A percentile compares a stretch with the other conserved stretches of the same genome.
phyloP scores from a whole-genome alignment of 2,329 filamentous ascomycete genomes.

The Magnaporthiopsis poae region DNA sequence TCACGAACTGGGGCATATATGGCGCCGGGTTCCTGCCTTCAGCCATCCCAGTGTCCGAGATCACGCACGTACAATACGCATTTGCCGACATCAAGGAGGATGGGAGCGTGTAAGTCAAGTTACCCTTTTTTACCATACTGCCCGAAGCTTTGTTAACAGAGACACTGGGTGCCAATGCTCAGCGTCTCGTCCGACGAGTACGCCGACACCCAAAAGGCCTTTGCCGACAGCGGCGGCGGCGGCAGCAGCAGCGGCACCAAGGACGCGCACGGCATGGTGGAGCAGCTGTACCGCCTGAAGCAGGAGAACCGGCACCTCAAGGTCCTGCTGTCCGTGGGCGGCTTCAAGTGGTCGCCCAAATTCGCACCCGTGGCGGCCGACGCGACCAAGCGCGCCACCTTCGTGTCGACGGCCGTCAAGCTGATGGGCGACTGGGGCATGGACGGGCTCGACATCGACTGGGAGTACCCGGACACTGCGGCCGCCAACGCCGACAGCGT shows the following conservation, averaged over 20 bases:
- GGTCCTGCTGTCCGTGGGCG: slow-evolving; percentile 66
- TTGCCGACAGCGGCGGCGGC: neutral
- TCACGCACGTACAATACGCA: slow-evolving; percentile 63
- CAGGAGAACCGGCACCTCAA: slow-evolving; percentile 67
- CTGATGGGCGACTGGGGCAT: slow-evolving; percentile 59
- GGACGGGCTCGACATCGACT: slow-evolving; percentile 47
- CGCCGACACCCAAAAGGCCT: slow-evolving; percentile 59
- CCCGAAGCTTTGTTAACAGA: neutral
- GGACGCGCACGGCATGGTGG: slow-evolving; percentile 67
- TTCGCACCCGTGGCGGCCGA: slow-evolving; percentile 56
- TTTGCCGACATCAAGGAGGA: slow-evolving; percentile 36
- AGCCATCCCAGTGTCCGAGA: slow-evolving; percentile 53
- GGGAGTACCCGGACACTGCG: slow-evolving; percentile 38
- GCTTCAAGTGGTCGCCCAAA: slow-evolving; percentile 65
- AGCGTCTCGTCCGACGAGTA: slow-evolving; percentile 48
- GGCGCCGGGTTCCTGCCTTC: slow-evolving; percentile 48
- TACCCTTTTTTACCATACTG: too few species aligned
- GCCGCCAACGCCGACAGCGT: slow-evolving; percentile 31
- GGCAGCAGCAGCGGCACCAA: slow-evolving; percentile 33
- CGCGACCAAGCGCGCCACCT: slow-evolving; percentile 47
- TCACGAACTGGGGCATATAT: slow-evolving; percentile 26
- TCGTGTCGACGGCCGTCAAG: slow-evolving; percentile 58
- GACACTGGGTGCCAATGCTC: slow-evolving; percentile 12
- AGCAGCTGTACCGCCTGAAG: slow-evolving; percentile 68
- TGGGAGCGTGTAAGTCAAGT: slow-evolving; percentile 32